phyloP scores from a whole-genome alignment of 768 basidiomycete species.

The Boletellus emodensis region DNA sequence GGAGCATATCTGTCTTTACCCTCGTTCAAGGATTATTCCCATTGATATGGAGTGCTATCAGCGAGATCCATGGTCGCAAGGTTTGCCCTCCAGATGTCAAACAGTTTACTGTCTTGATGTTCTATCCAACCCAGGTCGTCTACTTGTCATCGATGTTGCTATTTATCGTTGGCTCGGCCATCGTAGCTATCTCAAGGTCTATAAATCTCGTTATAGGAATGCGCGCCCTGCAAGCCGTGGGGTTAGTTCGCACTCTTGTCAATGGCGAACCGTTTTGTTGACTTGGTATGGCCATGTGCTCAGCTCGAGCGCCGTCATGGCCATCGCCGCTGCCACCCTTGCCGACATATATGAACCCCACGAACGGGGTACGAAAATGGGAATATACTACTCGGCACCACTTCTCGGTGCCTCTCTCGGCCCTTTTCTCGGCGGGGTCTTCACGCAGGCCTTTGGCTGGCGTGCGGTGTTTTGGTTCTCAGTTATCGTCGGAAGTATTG shows the following conservation, averaged over 20 bases:
- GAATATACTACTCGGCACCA: conserved; percentile 77
- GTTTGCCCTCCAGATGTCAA: conserved; percentile 28
- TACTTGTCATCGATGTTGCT: conserved; percentile 53
- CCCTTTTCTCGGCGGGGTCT: conserved; percentile 64
- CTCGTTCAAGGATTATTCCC: conserved; percentile 67
- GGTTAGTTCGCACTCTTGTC: conserved; percentile 34
- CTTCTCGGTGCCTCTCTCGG: conserved; percentile 67
- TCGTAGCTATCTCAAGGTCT: conserved; percentile 53
- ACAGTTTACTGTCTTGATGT: background rate
- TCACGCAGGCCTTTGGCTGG: conserved; percentile 71
- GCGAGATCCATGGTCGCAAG: conserved; percentile 75
- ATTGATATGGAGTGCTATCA: conserved; percentile 63
- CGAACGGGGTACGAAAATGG: conserved; percentile 82
- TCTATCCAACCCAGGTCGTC: conserved; percentile 38
- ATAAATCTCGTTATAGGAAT: conserved; percentile 63
- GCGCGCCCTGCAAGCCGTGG: conserved; percentile 60
- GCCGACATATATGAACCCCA: conserved; percentile 76
- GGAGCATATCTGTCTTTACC: conserved; percentile 68
- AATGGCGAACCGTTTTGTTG: background rate
- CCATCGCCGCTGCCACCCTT: conserved; percentile 74
- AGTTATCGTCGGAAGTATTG: conserved; percentile 52
- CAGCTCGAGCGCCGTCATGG: conserved; percentile 63
- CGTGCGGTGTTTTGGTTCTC: conserved; percentile 85
- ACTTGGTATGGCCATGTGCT: background rate
- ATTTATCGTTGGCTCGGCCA: conserved; percentile 53